A percentile compares a stretch with the other conserved stretches of the same genome.
These are phyloP conservation scores for Cyberlindnera petersonii DNA, from an alignment of 805 yeast species.

Conservation along the genomic window DNA sequence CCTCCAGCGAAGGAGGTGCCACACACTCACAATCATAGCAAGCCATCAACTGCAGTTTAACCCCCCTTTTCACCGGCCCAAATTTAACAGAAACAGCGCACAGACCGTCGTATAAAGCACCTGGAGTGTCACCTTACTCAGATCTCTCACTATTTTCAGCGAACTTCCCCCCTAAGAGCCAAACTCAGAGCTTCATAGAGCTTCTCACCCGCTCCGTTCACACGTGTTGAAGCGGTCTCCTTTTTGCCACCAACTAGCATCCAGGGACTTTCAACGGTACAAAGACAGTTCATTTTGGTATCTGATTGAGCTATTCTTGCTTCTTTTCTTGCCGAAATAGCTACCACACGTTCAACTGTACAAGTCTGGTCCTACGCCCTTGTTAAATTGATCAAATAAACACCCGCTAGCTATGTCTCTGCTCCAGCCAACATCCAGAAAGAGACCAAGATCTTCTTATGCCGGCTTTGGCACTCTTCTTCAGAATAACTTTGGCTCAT, in stretches of 20 bases:
- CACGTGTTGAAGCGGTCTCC: too few relatives aligned
- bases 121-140: not conserved
- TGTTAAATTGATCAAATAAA: too few relatives aligned
- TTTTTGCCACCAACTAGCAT: too few relatives aligned
- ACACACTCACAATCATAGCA: not conserved
- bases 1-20: too few relatives aligned
- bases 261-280: not conserved
- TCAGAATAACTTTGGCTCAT: conserved; percentile 16
- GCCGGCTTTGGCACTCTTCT: conserved; percentile 28
- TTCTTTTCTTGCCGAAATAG: not conserved
- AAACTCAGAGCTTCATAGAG: not conserved
- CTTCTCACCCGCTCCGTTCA: not conserved
- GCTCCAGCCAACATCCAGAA: conserved; percentile 23
- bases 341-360: not conserved
- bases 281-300: not conserved
- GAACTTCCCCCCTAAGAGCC: conserved; percentile 1
- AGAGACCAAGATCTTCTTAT: conserved; percentile 36
- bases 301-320: not conserved
- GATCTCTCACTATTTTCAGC: not conserved
- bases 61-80: too few relatives aligned
- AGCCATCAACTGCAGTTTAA: too few relatives aligned
- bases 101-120: not conserved
- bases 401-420: conserved; percentile 11
- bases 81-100: not conserved
- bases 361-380: too few relatives aligned